phyloP scores from a whole-genome alignment of 2,329 filamentous ascomycete genomes.

The Calonectria montana region DNA sequence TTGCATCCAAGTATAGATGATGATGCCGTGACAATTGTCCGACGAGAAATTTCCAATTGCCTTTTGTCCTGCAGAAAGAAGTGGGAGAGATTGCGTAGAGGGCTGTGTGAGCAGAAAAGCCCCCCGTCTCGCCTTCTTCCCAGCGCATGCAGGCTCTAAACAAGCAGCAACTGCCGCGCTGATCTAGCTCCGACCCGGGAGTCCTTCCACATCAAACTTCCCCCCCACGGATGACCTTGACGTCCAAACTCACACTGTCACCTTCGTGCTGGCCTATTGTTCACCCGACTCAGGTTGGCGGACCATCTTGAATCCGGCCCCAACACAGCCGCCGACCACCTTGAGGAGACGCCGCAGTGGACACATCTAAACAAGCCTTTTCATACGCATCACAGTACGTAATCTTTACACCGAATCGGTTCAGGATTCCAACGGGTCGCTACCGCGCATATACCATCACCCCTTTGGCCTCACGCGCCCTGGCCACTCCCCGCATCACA shows the following conservation, averaged over 20 bases:
- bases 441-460: slow-evolving; percentile 10
- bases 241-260: slow-evolving; percentile 6
- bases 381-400: not conserved
- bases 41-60: not conserved
- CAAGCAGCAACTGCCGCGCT: slow-evolving; percentile 18
- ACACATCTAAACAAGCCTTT: not conserved
- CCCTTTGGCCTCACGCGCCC: slow-evolving; percentile 6
- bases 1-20: not conserved
- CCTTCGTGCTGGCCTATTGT: not conserved
- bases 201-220: slow-evolving; percentile 14
- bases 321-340: not conserved
- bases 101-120: not conserved
- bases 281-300: not conserved
- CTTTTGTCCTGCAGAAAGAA: not conserved
- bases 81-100: not conserved
- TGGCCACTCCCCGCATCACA: slow-evolving; percentile 13
- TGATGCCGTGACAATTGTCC: not conserved
- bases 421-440: not conserved
- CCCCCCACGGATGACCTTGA: slow-evolving; percentile 10
- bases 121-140: not conserved
- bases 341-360: not conserved
- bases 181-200: slow-evolving; percentile 14
- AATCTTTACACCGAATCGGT: not conserved
- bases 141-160: slow-evolving; percentile 6
- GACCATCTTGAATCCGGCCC: slow-evolving; percentile 1